Evolutionary conservation across 441 rosid species (phyloP), one percentile per base, ranked within the genome.

Genomic region (Eruca vesicaria): DNA sequence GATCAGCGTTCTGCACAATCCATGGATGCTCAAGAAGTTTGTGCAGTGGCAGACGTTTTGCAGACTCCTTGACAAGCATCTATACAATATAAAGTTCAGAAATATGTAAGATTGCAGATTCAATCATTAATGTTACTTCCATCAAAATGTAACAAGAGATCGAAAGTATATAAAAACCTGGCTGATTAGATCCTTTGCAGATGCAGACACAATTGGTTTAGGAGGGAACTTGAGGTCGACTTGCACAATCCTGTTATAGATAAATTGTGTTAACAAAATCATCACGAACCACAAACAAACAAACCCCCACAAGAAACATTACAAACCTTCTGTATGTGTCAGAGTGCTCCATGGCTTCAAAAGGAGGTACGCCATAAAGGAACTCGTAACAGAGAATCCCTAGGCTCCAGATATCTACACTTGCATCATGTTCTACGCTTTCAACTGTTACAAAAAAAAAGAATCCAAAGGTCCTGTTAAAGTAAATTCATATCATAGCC

Each of bases 391-490:
- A 93, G 59, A 95, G 82, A 60, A 93, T 88, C 66, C 99, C 98
- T 52, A 93, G 93, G 84, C 99, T 95, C 99, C 99, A 95, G 43
- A 93, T 91, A 82, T 95, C 98, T 63, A 93, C 99, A 66, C 81
- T 93, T 41, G 98, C 93, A 75, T 96, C 99, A 78, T 96, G 99
- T 84, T 96, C 99, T 2, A 87, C 90, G 58, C 96, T 91, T 82
- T 93, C 98, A 7, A 93, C 99, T 95, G 88, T 80, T 43, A 43
- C 18, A 16, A 5, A 66, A 16, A 16, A 5, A 66, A 16, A 16
- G 23, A 67, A 9, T 55, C 63, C 68, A 71, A 21, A 69, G n/a
- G 41, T 16, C 23, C 32, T 2, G 11, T 74, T 61, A 60, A 32
- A 59, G n/a, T 6, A 15, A 69, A 29, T 15, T 5, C 29, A 63